Base-by-base conservation (phyloP, 768 basidiomycete genomes). In the Chalciporus sphaerocephalus region DNA sequence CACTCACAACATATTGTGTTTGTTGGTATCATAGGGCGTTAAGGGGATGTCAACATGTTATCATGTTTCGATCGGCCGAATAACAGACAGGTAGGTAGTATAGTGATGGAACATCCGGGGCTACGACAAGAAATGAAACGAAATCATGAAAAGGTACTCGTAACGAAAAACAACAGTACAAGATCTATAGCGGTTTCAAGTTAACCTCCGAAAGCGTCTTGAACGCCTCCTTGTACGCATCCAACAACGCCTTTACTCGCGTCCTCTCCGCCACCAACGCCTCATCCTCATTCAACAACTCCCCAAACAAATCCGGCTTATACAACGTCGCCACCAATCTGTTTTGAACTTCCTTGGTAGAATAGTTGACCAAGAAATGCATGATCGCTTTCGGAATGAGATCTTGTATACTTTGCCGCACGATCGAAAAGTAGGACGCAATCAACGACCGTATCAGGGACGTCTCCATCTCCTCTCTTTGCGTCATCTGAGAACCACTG, bases 351-450 rank as follows among this genome's bases (percentile, higher is more conserved):
- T 92, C 88, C 62, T 97, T 88, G 36, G 92, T 85, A n/a, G 94
- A 94, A 61, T 90, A 79, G 69, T 96, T 98, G 61, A 99, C 95
- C 51, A 98, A 78, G 56, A 93, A 81, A 70, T 97, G 95, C 95
- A 98, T 97, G 71, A 96, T 87, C 17, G 94, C 92, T 69, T 99
- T 99, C 25, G 96, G 96, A 16, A 99, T 80, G 45, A 97, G 76
- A 65, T 99, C 96, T 55, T 97, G 92, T 52, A 99, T 96, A 61
- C 86, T 91, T 67, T 98, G 94, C 34, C 96, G 85, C 18, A 94
- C 88, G 61, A 99, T 98, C 48, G 80, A 74, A 70, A 99, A 99
- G 73, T 99, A 99, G 11, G 92, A 93, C 21, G 85, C 80, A 61
- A 99, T 98, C 54, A 98, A 79, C 6, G 91, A 89, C 42, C 95